Evolutionary conservation across 192 early-diverging fungal species (phyloP), one percentile per base, ranked within the genome.

Genomic region (Mortierella alpina): DNA sequence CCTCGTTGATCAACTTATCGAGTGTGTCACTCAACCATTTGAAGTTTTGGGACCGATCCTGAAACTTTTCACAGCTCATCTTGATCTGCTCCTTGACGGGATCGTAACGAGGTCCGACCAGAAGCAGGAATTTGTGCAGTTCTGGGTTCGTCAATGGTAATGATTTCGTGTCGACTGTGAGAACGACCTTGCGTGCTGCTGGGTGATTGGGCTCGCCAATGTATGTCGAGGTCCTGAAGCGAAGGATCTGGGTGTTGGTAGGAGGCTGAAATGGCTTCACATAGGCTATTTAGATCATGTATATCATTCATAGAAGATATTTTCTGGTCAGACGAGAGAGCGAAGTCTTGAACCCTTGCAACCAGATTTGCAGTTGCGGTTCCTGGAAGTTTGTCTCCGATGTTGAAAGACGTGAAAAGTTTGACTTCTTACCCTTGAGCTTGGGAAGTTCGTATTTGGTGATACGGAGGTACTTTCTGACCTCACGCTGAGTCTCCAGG

Each of bases 81-180:
- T 85, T 88, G 57, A 91, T 70, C 62, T 86, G 72, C 11, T 86
- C 84, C 8, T 72, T 84, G 62, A 87, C 83, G n/a, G 89, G 88
- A 70, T 93, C 73, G 70, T 90, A 92, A 58, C 83, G 62, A 10
- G 88, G 72, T 50, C 92, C 92, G 57, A 85, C 84, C 42, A 93
- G 56, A 22, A 93, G 68, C 20, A 91, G 66, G 47, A 92, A 86
- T 60, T 92, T 92, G 71, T 92, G 91, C 49, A 78, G 62, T 54
- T 91, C 73, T 2, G 59, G 63, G 44, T 82, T 71, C 7, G 75
- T 85, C 55, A 92, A 68, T 0, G 74, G 56, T 55, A 73, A 66
- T 70, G 64, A 92, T 70, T 72, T 83, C 58, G 49, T 72, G 6
- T 82, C 73, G 31, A 91, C 86, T 12, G 84, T 87, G 40, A 93